A percentile compares a stretch with the other conserved stretches of the same genome.
These are phyloP conservation scores for Saccharomycopsis sp. DNA, from an alignment of 805 yeast species.

Conservation along the genomic window DNA sequence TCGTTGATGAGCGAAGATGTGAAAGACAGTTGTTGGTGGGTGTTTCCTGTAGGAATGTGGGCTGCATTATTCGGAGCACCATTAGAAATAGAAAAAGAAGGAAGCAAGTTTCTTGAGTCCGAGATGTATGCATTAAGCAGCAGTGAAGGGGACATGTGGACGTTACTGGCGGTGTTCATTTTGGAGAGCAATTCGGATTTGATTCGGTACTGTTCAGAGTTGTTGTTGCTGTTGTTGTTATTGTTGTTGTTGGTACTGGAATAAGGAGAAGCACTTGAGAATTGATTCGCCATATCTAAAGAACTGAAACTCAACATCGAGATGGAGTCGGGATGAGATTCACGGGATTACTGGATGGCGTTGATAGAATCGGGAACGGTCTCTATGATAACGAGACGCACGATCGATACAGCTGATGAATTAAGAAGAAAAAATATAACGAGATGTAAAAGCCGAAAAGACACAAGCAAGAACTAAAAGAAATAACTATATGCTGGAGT, in stretches of 20 bases:
- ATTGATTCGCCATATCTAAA: conserved; percentile 1
- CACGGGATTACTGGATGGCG: not conserved
- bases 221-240: not conserved
- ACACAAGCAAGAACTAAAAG: not conserved
- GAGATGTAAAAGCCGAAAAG: not conserved
- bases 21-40: not conserved
- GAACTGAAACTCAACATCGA: conserved; percentile 1
- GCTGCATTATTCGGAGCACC: not conserved
- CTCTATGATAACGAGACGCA: too few species aligned
- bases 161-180: not conserved
- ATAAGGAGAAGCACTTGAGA: not conserved
- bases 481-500: not conserved
- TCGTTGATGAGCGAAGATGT: not conserved
- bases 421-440: not conserved
- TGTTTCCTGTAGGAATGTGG: not conserved
- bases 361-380: too few species aligned
- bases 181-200: not conserved
- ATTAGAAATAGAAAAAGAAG: not conserved
- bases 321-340: not conserved
- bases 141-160: not conserved
- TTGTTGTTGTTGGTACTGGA: not conserved
- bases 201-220: not conserved
- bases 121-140: not conserved
- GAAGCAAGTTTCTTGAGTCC: not conserved
- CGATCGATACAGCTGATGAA: too few species aligned